Percentiles rank a stretch among this genome's conserved stretches.
Conservation (phyloP, 169 alveolate genomes). For the Babesia bovis region DNA sequence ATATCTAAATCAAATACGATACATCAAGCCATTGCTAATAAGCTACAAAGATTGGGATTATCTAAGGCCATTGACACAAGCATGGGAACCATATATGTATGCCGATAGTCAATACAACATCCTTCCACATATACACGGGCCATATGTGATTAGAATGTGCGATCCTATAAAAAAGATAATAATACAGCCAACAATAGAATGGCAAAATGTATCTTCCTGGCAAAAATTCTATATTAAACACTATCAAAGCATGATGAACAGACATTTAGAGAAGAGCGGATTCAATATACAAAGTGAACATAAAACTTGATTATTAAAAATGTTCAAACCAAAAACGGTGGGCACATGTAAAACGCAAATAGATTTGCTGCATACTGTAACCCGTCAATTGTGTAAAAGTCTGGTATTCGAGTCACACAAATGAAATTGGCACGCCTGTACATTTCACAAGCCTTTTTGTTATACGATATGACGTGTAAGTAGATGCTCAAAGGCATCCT, state of each 20-base stretch:
- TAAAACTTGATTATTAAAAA: background rate
- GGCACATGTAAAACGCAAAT: slow-evolving; percentile 48
- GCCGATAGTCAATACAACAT: slow-evolving; percentile 1
- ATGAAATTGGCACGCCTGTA: slow-evolving; percentile 48
- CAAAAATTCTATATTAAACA: slow-evolving; percentile 18
- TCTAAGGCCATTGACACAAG: background rate
- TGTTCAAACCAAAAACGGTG: slow-evolving; percentile 10
- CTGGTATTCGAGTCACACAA: slow-evolving; percentile 27
- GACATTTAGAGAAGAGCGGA: slow-evolving; percentile 38
- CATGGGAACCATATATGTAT: too few relatives aligned
- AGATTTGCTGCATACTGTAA: slow-evolving; percentile 47
- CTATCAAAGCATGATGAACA: slow-evolving; percentile 18
- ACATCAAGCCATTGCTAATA: background rate
- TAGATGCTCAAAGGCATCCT: slow-evolving; percentile 50
- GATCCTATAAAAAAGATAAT: slow-evolving; percentile 44
- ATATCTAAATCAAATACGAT: background rate
- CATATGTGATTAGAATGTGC: slow-evolving; percentile 42
- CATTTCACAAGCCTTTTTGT: slow-evolving; percentile 49
- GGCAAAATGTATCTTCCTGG: slow-evolving; percentile 24
- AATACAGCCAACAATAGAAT: slow-evolving; percentile 24
- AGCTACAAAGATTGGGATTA: slow-evolving; percentile 18
- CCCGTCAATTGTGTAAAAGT: slow-evolving; percentile 50
- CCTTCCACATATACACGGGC: slow-evolving; percentile 61
- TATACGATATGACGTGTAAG: slow-evolving; percentile 63
- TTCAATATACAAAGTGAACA: slow-evolving; percentile 7